Conservation (phyloP, 352 stramenopile genomes). For the Phytophthora multivora region DNA sequence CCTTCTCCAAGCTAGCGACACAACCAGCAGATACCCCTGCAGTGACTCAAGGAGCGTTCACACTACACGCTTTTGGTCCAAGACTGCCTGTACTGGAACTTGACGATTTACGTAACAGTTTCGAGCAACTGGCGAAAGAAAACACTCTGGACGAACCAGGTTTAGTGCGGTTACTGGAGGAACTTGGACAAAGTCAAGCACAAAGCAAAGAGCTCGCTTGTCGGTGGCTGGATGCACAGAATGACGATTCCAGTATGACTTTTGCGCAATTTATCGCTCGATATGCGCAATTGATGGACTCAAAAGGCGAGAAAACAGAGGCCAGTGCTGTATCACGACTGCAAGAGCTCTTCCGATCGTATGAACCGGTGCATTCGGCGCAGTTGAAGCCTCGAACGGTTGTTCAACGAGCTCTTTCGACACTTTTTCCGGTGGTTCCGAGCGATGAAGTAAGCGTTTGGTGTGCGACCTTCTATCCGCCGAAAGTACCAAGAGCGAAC, state of each 20-base stretch:
- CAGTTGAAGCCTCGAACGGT: conserved; percentile 40
- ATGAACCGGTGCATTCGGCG: conserved; percentile 39
- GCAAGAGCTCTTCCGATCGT: conserved; percentile 42
- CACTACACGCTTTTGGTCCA: conserved; percentile 24
- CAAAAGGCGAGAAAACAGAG: conserved; percentile 5
- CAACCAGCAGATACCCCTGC: conserved; percentile 34
- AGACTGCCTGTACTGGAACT: conserved; percentile 53
- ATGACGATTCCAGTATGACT: conserved; percentile 28
- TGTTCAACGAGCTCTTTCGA: conserved; percentile 31
- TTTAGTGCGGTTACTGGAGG: conserved; percentile 36
- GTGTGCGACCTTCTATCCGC: conserved; percentile 33
- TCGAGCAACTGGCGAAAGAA: conserved; percentile 35
- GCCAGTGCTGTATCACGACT: conserved; percentile 39
- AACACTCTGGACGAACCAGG: conserved; percentile 43
- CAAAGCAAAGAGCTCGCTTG: conserved; percentile 23
- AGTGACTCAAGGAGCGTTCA: conserved; percentile 30
- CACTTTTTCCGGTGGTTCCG: conserved; percentile 33
- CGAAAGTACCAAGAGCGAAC: conserved; percentile 4
- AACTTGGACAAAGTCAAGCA: conserved; percentile 37
- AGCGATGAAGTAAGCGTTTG: conserved; percentile 37
- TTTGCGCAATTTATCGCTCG: conserved; percentile 75
- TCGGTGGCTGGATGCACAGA: conserved; percentile 29
- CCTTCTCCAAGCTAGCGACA: conserved; percentile 60
- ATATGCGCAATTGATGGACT: conserved; percentile 52
- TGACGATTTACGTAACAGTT: conserved; percentile 40